These are phyloP conservation scores for Teunomyces tritomae DNA, from an alignment of 805 yeast genomes.

Conservation along the genomic window DNA sequence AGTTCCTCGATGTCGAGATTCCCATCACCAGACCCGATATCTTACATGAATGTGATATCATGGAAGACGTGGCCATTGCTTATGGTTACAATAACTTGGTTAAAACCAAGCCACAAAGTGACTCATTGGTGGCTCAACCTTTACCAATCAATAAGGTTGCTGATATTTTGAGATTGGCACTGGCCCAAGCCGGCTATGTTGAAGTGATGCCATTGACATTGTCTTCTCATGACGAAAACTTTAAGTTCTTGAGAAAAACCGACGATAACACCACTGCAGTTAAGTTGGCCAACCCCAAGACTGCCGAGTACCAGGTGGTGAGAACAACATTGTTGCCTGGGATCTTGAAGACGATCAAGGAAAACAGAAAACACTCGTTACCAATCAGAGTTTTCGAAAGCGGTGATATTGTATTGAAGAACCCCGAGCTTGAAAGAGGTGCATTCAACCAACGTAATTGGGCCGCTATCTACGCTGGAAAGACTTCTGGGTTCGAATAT, in stretches of 20 bases:
- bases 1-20: constrained; percentile 61
- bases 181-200: constrained; percentile 92
- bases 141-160: constrained; percentile 87
- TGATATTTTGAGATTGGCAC: constrained; percentile 86
- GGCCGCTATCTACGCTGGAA: constrained; percentile 93
- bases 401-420: constrained; percentile 91
- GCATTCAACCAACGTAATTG: constrained; percentile 92
- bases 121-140: constrained; percentile 80
- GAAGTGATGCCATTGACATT: constrained; percentile 95
- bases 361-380: constrained; percentile 91
- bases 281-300: constrained; percentile 92
- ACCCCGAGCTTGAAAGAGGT: constrained; percentile 75
- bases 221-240: constrained; percentile 96
- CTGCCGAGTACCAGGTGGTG: constrained; percentile 94
- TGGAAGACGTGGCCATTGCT: constrained; percentile 98
- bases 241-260: constrained; percentile 69
- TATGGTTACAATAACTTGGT: constrained; percentile 90
- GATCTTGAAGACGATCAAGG: constrained; percentile 88
- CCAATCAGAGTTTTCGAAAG: constrained; percentile 95
- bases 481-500: constrained; percentile 89
- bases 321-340: constrained; percentile 95
- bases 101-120: constrained; percentile 74
- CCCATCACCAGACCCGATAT: constrained; percentile 97
- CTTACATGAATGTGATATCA: constrained; percentile 94
- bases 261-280: constrained; percentile 84